Evolutionary conservation across 2,329 filamentous ascomycete species (phyloP).

Genomic region (Harringtonia aguacate): DNA sequence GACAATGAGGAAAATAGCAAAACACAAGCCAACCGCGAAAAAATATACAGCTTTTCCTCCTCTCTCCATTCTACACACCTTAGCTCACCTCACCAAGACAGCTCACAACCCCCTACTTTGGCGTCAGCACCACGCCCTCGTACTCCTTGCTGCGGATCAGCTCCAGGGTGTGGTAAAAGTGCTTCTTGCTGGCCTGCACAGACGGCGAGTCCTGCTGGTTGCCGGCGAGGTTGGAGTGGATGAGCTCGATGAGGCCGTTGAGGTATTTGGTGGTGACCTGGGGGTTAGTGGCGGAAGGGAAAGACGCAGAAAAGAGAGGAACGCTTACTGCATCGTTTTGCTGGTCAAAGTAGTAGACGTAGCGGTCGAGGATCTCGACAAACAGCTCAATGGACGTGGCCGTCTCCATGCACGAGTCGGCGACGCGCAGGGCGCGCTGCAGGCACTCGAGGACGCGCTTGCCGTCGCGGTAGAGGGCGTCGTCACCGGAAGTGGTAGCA

Average conservation of each 20-base stretch:
- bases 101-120: conserved; percentile 34
- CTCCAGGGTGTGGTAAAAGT: conserved; percentile 90
- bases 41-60: no score
- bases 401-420: conserved; percentile 98
- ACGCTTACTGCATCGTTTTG: conserved; percentile 78
- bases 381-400: conserved; percentile 95
- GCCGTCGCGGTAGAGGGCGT: conserved; percentile 94
- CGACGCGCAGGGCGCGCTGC: conserved; percentile 87
- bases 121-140: conserved; percentile 74
- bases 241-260: conserved; percentile 94
- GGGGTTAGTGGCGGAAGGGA: neutral
- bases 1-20: no score
- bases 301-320: neutral
- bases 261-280: conserved; percentile 91
- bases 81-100: no score
- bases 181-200: conserved; percentile 80
- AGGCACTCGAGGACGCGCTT: conserved; percentile 95
- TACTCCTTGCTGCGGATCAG: conserved; percentile 89
- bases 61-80: no score
- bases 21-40: no score
- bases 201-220: conserved; percentile 72
- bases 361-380: conserved; percentile 95
- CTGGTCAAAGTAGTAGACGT: conserved; percentile 99
- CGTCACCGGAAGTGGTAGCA: conserved; percentile 25
- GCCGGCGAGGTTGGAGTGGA: conserved; percentile 87